A percentile compares a stretch with the other conserved stretches of the same genome.
phyloP scores from a whole-genome alignment of 1,284 basidiomycete species.

The Heimioporus punctisporus region DNA sequence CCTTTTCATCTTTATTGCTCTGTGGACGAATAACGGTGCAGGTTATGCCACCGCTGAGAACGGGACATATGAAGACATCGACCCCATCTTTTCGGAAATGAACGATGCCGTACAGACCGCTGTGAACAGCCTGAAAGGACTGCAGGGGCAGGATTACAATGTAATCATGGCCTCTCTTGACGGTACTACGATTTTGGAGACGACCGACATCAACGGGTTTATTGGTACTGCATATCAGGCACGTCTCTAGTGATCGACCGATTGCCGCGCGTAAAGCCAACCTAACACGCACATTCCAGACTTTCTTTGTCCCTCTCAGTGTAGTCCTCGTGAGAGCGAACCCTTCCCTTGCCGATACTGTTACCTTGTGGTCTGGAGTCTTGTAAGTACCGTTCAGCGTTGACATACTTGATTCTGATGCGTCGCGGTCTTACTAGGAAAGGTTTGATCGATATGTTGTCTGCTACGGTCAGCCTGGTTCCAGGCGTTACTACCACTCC shows the following conservation, averaged over 20 bases:
- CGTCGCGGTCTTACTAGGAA: background rate
- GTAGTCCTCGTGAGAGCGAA: constrained; percentile 13
- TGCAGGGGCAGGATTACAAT: constrained; percentile 4
- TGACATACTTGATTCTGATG: too few relatives aligned
- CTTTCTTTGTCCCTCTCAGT: constrained; percentile 5
- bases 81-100: constrained; percentile 8
- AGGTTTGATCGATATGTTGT: too few relatives aligned
- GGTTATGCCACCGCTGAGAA: constrained; percentile 15
- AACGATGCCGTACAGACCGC: constrained; percentile 6
- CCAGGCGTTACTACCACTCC: too few relatives aligned
- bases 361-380: background rate
- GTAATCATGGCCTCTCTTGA: constrained; percentile 12
- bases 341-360: background rate
- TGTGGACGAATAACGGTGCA: constrained; percentile 5
- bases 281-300: constrained; percentile 5
- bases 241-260: background rate
- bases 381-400: constrained; percentile 3
- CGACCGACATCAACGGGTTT: constrained; percentile 11
- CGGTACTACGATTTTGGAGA: background rate
- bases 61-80: constrained; percentile 12
- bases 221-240: constrained; percentile 7
- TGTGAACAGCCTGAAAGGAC: constrained; percentile 2
- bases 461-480: too few relatives aligned
- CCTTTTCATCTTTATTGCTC: background rate
- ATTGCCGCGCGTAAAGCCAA: background rate